These are phyloP conservation scores for Potentilla sterilis DNA, from an alignment of 306 rosid species.

Conservation along the genomic window DNA sequence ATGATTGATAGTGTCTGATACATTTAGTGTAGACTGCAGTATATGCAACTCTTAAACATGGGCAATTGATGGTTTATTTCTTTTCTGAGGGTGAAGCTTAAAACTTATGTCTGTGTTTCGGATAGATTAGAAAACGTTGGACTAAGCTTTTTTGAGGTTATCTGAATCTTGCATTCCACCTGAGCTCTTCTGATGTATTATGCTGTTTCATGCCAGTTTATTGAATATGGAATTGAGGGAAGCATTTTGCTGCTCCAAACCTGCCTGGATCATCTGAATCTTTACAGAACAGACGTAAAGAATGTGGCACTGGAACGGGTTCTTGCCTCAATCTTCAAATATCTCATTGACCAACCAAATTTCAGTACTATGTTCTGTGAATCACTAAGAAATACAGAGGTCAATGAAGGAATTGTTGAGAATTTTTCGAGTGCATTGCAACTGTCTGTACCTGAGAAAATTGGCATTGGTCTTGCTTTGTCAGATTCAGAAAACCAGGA, in stretches of 20 bases:
- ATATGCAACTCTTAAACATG: background rate
- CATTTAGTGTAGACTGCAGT: background rate
- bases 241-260: slow-evolving; percentile 78
- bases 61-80: background rate
- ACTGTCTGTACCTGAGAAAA: slow-evolving; percentile 67
- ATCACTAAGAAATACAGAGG: slow-evolving; percentile 61
- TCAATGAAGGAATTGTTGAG: slow-evolving; percentile 60
- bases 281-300: slow-evolving; percentile 44
- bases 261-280: slow-evolving; percentile 70
- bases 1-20: background rate
- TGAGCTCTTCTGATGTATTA: slow-evolving; percentile 19
- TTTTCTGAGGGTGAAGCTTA: background rate
- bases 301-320: slow-evolving; percentile 48
- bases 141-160: background rate
- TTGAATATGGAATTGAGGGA: slow-evolving; percentile 74
- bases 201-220: slow-evolving; percentile 50
- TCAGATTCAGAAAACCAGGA: slow-evolving; percentile 85
- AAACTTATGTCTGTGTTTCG: background rate
- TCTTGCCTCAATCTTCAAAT: slow-evolving; percentile 56
- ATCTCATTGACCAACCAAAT: slow-evolving; percentile 73
- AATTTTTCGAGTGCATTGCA: slow-evolving; percentile 55
- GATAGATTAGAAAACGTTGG: background rate
- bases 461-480: slow-evolving; percentile 78
- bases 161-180: slow-evolving; percentile 14
- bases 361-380: slow-evolving; percentile 76